These are phyloP conservation scores for Penicillium sp. DNA, from an alignment of 2,329 filamentous ascomycete species.

Conservation along the genomic window DNA sequence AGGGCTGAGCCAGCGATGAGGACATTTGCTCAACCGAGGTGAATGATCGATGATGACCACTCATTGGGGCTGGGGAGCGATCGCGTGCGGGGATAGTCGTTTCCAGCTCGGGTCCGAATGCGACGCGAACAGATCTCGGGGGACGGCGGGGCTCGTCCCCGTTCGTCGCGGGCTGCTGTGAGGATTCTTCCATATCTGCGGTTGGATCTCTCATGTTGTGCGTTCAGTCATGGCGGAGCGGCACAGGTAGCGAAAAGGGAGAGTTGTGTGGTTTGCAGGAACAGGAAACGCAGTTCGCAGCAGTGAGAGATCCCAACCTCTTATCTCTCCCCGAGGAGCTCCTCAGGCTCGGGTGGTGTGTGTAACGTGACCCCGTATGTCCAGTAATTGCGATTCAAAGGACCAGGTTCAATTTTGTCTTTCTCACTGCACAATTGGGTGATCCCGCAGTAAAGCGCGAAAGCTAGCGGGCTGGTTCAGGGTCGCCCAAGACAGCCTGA, in stretches of 20 bases:
- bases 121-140: slow-evolving; percentile 33
- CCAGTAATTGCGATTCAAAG: background rate
- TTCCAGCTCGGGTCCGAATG: slow-evolving; percentile 36
- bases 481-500: slow-evolving; percentile 4
- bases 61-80: slow-evolving; percentile 25
- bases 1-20: slow-evolving; percentile 14
- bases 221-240: slow-evolving; percentile 28
- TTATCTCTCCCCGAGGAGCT: background rate
- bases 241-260: slow-evolving; percentile 1
- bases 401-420: background rate
- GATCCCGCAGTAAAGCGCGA: background rate
- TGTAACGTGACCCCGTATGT: background rate
- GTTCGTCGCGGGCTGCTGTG: slow-evolving; percentile 23
- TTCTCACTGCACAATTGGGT: background rate
- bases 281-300: slow-evolving; percentile 8
- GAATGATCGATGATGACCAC: slow-evolving; percentile 31
- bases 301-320: background rate
- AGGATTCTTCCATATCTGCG: slow-evolving; percentile 31
- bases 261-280: slow-evolving; percentile 8
- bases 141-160: slow-evolving; percentile 29
- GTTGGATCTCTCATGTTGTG: slow-evolving; percentile 34
- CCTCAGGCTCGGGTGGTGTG: background rate
- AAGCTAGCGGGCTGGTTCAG: background rate
- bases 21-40: slow-evolving; percentile 29
- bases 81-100: slow-evolving; percentile 33